phyloP scores from a whole-genome alignment of 2,329 filamentous ascomycete genomes.

The Cladosporium velox region DNA sequence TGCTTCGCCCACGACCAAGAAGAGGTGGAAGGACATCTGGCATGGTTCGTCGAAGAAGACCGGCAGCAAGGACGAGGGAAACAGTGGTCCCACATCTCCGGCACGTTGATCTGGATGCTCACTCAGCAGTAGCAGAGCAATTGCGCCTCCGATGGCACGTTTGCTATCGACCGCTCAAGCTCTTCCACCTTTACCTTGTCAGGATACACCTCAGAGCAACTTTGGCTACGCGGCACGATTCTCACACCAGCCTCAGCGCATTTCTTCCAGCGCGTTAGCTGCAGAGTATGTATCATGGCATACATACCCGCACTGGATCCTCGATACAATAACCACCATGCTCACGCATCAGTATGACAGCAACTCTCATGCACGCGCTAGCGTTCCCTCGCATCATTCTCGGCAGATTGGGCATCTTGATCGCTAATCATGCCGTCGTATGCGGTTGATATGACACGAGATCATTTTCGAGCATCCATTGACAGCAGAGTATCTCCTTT shows the following conservation, averaged over 20 bases:
- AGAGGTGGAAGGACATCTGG: conserved; percentile 39
- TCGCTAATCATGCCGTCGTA: background rate
- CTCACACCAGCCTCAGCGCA: background rate
- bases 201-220: conserved; percentile 6
- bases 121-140: background rate
- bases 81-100: background rate
- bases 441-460: background rate
- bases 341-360: background rate
- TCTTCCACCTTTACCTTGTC: background rate
- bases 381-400: background rate
- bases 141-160: background rate
- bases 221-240: conserved; percentile 8
- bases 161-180: background rate
- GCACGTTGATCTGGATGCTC: background rate
- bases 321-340: background rate
- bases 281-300: background rate
- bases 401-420: background rate
- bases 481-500: conserved; percentile 1
- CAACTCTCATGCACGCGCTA: background rate
- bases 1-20: conserved; percentile 32
- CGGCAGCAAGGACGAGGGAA: background rate
- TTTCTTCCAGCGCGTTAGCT: background rate
- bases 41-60: conserved; percentile 8
- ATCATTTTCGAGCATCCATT: background rate
- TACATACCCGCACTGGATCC: background rate